These are phyloP conservation scores for Barbarea vulgaris DNA, from an alignment of 345 rosid species.

Conservation along the genomic window DNA sequence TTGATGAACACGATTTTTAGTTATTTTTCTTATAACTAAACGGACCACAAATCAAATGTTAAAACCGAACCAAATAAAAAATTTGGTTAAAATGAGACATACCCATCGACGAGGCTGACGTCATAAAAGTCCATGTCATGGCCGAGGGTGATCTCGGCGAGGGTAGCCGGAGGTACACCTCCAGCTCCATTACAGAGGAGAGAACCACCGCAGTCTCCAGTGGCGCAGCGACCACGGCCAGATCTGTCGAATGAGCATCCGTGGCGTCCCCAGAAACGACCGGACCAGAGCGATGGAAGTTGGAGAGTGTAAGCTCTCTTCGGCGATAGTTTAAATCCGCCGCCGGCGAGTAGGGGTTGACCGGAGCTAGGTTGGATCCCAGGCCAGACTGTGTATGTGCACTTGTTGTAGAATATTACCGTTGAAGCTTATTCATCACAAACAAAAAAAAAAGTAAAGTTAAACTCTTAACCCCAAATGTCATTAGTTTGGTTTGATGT, in stretches of 20 bases:
- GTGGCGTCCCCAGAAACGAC: constrained; percentile 55
- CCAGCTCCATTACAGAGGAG: constrained; percentile 48
- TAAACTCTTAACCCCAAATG: not conserved
- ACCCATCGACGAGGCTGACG: constrained; percentile 55
- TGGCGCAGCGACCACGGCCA: constrained; percentile 44
- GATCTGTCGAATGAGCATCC: constrained; percentile 44
- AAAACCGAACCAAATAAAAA: not conserved
- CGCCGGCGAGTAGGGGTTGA: constrained; percentile 35
- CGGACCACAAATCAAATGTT: not conserved
- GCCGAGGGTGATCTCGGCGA: constrained; percentile 57
- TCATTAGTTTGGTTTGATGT: not conserved
- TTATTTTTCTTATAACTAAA: not conserved
- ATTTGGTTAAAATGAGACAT: not conserved
- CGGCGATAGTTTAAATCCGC: constrained; percentile 44
- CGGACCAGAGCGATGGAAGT: constrained; percentile 51
- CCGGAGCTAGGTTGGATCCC: constrained; percentile 49
- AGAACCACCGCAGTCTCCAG: constrained; percentile 50
- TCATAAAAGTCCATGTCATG: constrained; percentile 49
- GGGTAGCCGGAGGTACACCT: constrained; percentile 50
- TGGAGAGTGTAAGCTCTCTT: constrained; percentile 36
- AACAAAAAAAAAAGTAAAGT: constrained; percentile 3
- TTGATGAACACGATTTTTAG: not conserved
- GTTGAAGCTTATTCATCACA: constrained; percentile 34
- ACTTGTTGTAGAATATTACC: constrained; percentile 47
- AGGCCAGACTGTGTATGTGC: constrained; percentile 52